Percentiles rank a stretch among this genome's conserved stretches.
phyloP scores from a whole-genome alignment of 1,284 basidiomycete genomes.

The Ceratobasidium sp. region DNA sequence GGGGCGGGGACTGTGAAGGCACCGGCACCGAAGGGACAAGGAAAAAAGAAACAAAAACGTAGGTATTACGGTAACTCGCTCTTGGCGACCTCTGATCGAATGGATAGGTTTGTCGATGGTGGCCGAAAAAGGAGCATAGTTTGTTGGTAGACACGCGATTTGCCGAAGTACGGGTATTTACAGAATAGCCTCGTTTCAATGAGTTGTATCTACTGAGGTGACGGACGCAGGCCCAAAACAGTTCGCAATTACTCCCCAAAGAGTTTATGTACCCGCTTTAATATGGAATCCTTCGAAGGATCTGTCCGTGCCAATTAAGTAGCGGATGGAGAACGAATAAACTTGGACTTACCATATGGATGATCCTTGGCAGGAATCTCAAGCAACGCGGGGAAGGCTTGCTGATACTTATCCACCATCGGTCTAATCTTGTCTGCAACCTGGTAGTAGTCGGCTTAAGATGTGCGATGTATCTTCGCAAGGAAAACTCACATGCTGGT shows the following conservation, averaged over 20 bases:
- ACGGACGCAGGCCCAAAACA: background rate
- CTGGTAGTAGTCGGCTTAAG: slow-evolving; percentile 55
- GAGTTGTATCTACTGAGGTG: background rate
- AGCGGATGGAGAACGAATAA: slow-evolving; percentile 9
- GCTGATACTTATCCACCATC: slow-evolving; percentile 92
- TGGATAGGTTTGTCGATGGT: slow-evolving; percentile 36
- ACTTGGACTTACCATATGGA: slow-evolving; percentile 72
- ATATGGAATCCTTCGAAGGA: slow-evolving; percentile 93
- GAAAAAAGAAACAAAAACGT: slow-evolving; percentile 40
- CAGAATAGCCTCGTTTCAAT: background rate
- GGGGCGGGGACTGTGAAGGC: slow-evolving; percentile 17
- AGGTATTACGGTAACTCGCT: background rate
- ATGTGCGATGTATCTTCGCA: background rate
- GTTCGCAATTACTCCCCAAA: slow-evolving; percentile 73
- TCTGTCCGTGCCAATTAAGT: slow-evolving; percentile 60
- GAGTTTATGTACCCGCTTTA: slow-evolving; percentile 97
- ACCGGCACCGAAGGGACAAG: slow-evolving; percentile 35
- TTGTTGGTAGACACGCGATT: background rate
- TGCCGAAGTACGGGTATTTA: background rate
- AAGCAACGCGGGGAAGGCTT: slow-evolving; percentile 94
- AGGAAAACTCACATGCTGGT: slow-evolving; percentile 82
- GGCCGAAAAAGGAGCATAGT: slow-evolving; percentile 31
- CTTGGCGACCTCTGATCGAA: background rate
- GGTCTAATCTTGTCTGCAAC: slow-evolving; percentile 96
- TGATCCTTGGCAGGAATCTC: slow-evolving; percentile 98